phyloP scores from a whole-genome alignment of 2,329 filamentous ascomycete genomes.

The Hymenoscyphus linearis region DNA sequence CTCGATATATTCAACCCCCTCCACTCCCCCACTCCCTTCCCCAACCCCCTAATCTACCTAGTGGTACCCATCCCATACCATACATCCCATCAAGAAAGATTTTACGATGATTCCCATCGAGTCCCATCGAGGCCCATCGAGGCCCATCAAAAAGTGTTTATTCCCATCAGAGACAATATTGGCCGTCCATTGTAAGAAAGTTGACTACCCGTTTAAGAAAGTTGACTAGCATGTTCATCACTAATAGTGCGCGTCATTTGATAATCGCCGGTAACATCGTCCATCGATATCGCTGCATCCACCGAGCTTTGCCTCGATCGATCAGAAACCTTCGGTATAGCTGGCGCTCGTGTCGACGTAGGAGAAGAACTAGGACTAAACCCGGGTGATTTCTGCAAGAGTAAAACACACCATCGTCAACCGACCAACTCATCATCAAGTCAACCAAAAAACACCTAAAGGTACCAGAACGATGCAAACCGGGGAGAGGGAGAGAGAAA shows the following conservation, averaged over 20 bases:
- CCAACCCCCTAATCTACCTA: too few relatives aligned
- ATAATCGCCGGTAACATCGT: constrained; percentile 13
- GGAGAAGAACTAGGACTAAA: constrained; percentile 9
- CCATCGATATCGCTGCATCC: constrained; percentile 18
- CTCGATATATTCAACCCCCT: too few relatives aligned
- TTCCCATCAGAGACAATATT: too few relatives aligned
- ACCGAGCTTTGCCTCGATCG: constrained; percentile 13
- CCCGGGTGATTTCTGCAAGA: constrained; percentile 17
- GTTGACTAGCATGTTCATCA: constrained; percentile 27
- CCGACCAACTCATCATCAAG: constrained; percentile 17
- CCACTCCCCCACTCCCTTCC: too few relatives aligned
- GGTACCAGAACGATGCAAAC: constrained; percentile 6
- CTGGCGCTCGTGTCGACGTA: constrained; percentile 5
- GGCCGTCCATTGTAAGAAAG: too few relatives aligned
- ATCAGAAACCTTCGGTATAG: not conserved
- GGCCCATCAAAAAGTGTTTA: too few relatives aligned
- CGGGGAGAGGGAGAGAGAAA: not conserved
- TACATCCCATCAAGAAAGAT: not conserved
- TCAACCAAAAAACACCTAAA: constrained; percentile 2
- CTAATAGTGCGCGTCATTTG: constrained; percentile 16
- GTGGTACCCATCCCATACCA: not conserved
- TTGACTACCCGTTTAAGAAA: constrained; percentile 19
- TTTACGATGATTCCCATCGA: too few relatives aligned
- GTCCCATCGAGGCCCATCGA: too few relatives aligned
- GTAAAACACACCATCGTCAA: constrained; percentile 3